phyloP scores from a whole-genome alignment of 331 rosid genomes.

The Stylosanthes scabra region DNA sequence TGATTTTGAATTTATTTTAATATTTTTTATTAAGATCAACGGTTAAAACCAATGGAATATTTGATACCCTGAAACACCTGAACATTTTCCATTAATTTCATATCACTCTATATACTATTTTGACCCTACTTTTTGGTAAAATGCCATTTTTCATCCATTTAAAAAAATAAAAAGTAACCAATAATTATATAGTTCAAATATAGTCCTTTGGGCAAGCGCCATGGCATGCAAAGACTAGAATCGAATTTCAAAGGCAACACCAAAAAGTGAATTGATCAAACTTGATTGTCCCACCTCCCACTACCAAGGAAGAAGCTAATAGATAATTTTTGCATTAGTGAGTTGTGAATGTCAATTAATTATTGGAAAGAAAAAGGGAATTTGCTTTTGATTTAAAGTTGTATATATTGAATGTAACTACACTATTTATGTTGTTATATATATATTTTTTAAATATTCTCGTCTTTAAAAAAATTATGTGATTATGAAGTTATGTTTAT shows the following conservation, averaged over 20 bases:
- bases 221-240: not conserved
- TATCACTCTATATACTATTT: too few species aligned
- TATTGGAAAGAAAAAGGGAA: conserved; percentile 14
- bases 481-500: too few species aligned
- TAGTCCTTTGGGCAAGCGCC: not conserved
- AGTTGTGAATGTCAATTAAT: not conserved
- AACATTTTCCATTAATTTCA: too few species aligned
- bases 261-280: not conserved
- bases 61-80: too few species aligned
- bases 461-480: too few species aligned
- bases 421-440: conserved; percentile 2
- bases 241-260: not conserved
- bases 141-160: too few species aligned
- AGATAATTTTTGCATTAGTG: conserved; percentile 20
- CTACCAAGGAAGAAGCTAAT: conserved; percentile 22
- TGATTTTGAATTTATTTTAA: too few species aligned
- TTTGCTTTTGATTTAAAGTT: conserved; percentile 26
- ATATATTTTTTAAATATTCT: not conserved
- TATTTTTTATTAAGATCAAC: too few species aligned
- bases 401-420: conserved; percentile 8
- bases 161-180: too few species aligned
- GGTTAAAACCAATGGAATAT: too few species aligned
- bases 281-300: conserved; percentile 4
- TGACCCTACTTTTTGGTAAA: too few species aligned
- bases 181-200: not conserved